phyloP scores from a whole-genome alignment of 345 rosid species.

The Eucalyptus melliodora region DNA sequence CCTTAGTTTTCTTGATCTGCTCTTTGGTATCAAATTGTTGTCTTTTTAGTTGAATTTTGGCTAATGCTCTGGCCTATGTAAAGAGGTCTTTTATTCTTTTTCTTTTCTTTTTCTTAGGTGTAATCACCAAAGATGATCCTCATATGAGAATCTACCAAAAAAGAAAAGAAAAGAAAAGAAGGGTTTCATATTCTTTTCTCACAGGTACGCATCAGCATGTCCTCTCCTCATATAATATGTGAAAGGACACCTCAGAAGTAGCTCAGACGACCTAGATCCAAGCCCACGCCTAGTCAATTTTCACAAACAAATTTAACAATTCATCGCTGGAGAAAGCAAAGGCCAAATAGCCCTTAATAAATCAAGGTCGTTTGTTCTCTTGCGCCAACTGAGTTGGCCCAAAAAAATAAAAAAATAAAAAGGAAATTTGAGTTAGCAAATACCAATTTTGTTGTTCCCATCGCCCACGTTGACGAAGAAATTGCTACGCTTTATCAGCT shows the following conservation, averaged over 20 bases:
- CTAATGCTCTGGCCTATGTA: not conserved
- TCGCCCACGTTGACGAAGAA: not conserved
- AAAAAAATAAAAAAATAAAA: not conserved
- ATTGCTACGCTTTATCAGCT: not conserved
- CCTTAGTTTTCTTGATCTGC: not conserved
- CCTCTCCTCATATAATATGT: not conserved
- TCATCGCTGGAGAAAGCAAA: not conserved
- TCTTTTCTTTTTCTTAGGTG: not conserved
- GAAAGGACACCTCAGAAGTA: not conserved
- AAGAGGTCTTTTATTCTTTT: not conserved
- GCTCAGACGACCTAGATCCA: not conserved
- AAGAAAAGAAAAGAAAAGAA: too few species aligned
- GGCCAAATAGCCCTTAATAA: not conserved
- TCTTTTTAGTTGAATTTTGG: not conserved
- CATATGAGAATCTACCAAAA: not conserved
- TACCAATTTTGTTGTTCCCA: not conserved
- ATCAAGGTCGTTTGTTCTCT: not conserved
- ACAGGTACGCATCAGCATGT: not conserved
- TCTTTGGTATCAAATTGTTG: not conserved
- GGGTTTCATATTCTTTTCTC: not conserved
- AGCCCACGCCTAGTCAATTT: not conserved
- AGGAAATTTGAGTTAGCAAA: not conserved
- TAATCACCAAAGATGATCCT: not conserved
- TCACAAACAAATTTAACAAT: not conserved
- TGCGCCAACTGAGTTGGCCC: not conserved